Conservation (phyloP, 192 early-diverging fungal genomes). For the Backusella parvicylindrica region DNA sequence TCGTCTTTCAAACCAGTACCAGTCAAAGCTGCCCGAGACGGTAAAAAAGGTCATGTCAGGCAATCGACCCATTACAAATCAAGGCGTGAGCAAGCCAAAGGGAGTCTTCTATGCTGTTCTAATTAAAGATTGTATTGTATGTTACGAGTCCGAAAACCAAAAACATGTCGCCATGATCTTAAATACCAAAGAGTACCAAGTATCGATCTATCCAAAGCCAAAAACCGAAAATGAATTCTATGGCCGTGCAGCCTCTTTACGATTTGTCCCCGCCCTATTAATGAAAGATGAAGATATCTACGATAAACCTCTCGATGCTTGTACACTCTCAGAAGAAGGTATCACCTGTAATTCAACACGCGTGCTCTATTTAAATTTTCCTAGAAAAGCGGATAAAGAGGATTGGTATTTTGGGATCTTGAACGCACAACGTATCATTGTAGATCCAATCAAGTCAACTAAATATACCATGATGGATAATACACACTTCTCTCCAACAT, state of each 20-base stretch:
- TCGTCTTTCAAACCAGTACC: conserved; percentile 26
- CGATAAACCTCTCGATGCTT: conserved; percentile 57
- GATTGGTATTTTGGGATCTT: conserved; percentile 86
- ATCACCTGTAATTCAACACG: conserved; percentile 43
- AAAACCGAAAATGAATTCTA: conserved; percentile 66
- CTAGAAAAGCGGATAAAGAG: conserved; percentile 75
- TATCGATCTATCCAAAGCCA: conserved; percentile 62
- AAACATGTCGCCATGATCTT: conserved; percentile 47
- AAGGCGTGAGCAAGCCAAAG: conserved; percentile 17
- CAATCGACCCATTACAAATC: not conserved
- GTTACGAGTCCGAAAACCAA: conserved; percentile 70
- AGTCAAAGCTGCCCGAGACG: conserved; percentile 11
- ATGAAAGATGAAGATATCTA: not conserved
- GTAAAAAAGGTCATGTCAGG: not conserved
- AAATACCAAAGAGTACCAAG: conserved; percentile 65
- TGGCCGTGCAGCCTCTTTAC: conserved; percentile 58
- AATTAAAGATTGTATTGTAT: conserved; percentile 70
- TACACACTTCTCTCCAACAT: conserved; percentile 35
- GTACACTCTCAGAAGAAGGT: conserved; percentile 39
- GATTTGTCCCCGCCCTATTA: conserved; percentile 32
- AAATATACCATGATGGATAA: conserved; percentile 23
- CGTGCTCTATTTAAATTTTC: conserved; percentile 58
- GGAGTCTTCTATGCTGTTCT: conserved; percentile 65
- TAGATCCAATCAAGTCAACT: conserved; percentile 36
- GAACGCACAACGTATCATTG: conserved; percentile 42